Evolutionary conservation across 176 grass and related monocot genomes (phyloP).

Genomic region (Triticum dicoccoides): DNA sequence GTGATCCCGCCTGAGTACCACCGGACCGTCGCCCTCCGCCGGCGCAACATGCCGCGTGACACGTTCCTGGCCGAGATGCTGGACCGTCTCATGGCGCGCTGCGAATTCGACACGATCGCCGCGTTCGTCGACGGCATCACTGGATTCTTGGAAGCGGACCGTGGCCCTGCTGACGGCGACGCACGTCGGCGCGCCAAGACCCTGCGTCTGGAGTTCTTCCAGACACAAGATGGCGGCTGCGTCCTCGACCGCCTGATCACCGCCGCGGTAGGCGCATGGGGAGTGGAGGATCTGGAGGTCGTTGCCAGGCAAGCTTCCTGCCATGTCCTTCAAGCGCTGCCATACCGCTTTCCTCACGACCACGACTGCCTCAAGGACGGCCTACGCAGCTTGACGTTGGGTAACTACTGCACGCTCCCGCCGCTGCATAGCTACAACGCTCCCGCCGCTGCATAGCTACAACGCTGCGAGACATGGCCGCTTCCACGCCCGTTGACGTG

Average conservation of each 20-base stretch:
- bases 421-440: background rate
- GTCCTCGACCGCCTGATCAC: background rate
- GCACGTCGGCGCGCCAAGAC: background rate
- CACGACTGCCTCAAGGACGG: background rate
- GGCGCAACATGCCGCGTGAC: background rate
- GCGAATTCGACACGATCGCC: background rate
- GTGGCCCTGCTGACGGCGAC: too few relatives aligned
- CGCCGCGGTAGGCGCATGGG: background rate
- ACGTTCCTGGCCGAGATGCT: background rate
- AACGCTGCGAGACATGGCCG: background rate
- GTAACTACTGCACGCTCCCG: background rate
- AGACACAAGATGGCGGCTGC: background rate
- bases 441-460: background rate
- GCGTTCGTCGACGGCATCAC: background rate
- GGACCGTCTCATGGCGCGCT: background rate
- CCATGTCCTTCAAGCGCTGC: background rate
- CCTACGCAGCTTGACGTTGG: conserved; percentile 7
- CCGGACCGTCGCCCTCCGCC: background rate
- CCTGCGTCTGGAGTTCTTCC: conserved; percentile 18
- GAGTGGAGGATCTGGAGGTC: conserved; percentile 19
- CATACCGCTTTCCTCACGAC: background rate
- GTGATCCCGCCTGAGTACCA: background rate
- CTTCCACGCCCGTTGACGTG: background rate
- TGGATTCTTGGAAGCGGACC: background rate
- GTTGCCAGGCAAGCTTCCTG: background rate